Evolutionary conservation across 1,284 basidiomycete genomes (phyloP).

Genomic region (Tilletia setariae): DNA sequence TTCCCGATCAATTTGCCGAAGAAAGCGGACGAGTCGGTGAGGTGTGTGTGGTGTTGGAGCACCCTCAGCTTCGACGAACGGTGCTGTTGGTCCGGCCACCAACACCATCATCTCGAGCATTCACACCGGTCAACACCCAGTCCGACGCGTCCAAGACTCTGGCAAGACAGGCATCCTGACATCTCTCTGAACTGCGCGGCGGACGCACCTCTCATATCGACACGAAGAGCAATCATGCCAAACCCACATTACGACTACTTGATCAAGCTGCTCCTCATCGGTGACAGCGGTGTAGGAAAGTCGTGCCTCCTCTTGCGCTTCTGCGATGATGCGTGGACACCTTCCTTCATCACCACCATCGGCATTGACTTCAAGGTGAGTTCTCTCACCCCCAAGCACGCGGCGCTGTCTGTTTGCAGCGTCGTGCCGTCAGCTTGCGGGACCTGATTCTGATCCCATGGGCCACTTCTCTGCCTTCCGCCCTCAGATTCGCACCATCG

Average conservation of each 20-base stretch:
- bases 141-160: no score
- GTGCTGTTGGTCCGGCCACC: no score
- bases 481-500: constrained; percentile 79
- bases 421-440: not conserved
- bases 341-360: constrained; percentile 98
- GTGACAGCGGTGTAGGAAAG: constrained; percentile 69
- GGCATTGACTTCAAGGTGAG: constrained; percentile 59
- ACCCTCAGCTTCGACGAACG: no score
- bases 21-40: no score
- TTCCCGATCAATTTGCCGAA: no score
- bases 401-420: not conserved
- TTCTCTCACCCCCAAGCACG: not conserved
- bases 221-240: constrained; percentile 38
- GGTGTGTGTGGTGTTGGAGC: no score
- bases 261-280: constrained; percentile 51
- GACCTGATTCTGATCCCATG: not conserved
- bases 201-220: no score
- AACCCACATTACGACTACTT: constrained; percentile 52
- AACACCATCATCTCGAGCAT: no score
- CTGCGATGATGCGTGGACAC: constrained; percentile 99
- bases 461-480: constrained; percentile 68
- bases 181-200: no score
- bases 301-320: constrained; percentile 96
- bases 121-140: no score
- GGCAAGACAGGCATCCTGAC: no score